Evolutionary conservation across 1,284 basidiomycete species (phyloP), one percentile per base, ranked within the genome.

Genomic region (Volvariella surrecta): DNA sequence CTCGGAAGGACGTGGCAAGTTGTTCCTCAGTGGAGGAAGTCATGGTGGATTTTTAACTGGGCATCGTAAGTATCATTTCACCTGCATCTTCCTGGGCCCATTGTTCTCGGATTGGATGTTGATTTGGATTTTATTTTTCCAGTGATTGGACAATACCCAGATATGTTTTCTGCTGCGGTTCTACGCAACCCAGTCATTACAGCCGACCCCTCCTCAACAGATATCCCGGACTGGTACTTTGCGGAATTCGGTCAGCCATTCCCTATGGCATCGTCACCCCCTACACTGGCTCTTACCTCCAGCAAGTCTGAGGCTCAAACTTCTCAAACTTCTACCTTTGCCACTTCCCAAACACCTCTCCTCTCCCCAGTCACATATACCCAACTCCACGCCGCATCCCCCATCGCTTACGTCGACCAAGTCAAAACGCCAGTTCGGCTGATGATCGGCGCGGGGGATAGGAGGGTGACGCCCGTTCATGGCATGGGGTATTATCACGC

Each of bases 171-270:
- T 7, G 82, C 79, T 0, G 75, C 75, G 0, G 69, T 74, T 30
- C 52, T 85, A 41, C 71, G 79, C 37, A 89, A 89, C 52, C 85
- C 86, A 0, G 85, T 88, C 45, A 79, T 77, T 39, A 74, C 76
- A 8, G 64, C 64, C 0, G 73, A 78, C 32, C 61, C 77, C 17
- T 61, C 71, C 1, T 64, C 64, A 37, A 74, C 72, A 0, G 85
- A 89, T 50, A 87, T 88, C 32, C 74, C 79, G 2, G 85, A 88
- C 52, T 88, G 84, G 84, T 73, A 74, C 32, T 79, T 68, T 51
- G 54, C 61, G 10, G 84, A 88, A 58, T 76, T 79, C 43, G 77
- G 70, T 1, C 46, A 76, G 2, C 50, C 57, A 1, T 77, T 70
- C 43, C 61, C 66, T 1, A 44, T 70, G 1, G 48, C 50, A 3